Percentiles rank a stretch among this genome's conserved stretches.
Conservation (phyloP, 805 yeast species). For the Yarrowia deformans region DNA sequence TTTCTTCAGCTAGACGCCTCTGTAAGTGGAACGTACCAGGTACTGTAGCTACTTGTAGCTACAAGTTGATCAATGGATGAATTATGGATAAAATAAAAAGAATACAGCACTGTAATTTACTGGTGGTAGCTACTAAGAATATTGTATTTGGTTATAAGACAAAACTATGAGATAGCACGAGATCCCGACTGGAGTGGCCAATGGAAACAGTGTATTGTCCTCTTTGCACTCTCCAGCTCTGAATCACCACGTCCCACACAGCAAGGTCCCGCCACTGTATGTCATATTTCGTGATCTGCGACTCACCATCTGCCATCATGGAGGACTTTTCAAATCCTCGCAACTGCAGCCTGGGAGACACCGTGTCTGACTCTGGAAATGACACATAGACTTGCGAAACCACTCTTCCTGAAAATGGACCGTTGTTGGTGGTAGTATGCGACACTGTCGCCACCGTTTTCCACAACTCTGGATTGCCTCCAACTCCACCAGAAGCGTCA, state of each 20-base stretch:
- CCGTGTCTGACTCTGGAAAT: constrained; percentile 50
- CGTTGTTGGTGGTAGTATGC: constrained; percentile 58
- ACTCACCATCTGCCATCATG: constrained; percentile 55
- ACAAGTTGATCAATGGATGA: too few species aligned
- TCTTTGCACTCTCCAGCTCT: constrained; percentile 56
- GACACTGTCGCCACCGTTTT: constrained; percentile 57
- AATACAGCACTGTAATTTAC: too few species aligned
- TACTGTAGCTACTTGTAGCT: too few species aligned
- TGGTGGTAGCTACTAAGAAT: too few species aligned
- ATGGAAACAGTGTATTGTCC: not conserved
- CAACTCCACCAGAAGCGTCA: constrained; percentile 59
- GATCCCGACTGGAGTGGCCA: constrained; percentile 46
- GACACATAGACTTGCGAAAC: constrained; percentile 64
- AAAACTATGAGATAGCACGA: constrained; percentile 27
- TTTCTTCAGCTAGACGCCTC: too few species aligned
- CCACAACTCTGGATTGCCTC: constrained; percentile 69
- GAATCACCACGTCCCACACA: constrained; percentile 62
- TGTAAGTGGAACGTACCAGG: too few species aligned
- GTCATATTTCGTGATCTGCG: constrained; percentile 53
- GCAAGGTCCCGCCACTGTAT: constrained; percentile 62
- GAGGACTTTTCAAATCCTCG: constrained; percentile 66
- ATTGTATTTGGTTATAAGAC: too few species aligned
- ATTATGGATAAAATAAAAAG: too few species aligned
- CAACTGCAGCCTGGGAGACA: constrained; percentile 60
- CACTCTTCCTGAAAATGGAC: constrained; percentile 56